Percentiles rank a stretch among this genome's conserved stretches.
These are phyloP conservation scores for Diplodia seriata DNA, from an alignment of 2,329 filamentous ascomycete species.

Conservation along the genomic window DNA sequence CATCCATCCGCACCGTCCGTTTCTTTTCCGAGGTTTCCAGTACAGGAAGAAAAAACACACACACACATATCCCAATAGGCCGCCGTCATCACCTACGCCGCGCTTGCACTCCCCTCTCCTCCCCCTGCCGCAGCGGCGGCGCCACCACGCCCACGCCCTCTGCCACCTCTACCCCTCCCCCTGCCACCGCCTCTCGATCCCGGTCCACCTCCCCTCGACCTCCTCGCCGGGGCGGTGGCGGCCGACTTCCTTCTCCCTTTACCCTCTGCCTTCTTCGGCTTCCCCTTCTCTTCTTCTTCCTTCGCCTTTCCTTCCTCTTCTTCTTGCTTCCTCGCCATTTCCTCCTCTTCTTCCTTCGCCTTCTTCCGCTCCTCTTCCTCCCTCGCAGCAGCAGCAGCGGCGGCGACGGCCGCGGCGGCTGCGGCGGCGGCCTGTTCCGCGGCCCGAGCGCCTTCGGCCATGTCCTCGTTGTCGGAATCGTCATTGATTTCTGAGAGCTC, in stretches of 20 bases:
- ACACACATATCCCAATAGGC: neutral
- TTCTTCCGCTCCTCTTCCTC: slow-evolving; percentile 18
- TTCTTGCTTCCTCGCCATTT: neutral
- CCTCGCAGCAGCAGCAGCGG: neutral
- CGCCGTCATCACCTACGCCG: neutral
- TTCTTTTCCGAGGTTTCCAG: neutral
- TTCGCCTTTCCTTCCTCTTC: slow-evolving; percentile 2
- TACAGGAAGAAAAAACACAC: neutral
- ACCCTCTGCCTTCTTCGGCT: neutral
- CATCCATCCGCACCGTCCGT: neutral
- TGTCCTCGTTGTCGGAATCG: slow-evolving; percentile 44
- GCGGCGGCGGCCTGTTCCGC: slow-evolving; percentile 4
- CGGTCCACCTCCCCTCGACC: slow-evolving; percentile 10
- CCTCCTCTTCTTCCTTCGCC: slow-evolving; percentile 30
- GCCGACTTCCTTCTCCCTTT: neutral
- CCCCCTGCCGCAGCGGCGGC: neutral
- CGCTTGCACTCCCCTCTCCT: neutral
- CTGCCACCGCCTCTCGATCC: neutral
- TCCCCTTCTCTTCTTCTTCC: neutral
- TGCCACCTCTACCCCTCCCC: neutral
- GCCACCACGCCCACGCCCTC: neutral
- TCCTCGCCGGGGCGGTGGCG: neutral
- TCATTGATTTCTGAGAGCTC: slow-evolving; percentile 60
- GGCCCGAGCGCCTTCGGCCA: slow-evolving; percentile 20
- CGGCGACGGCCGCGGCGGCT: neutral